Conservation (phyloP, 225 moss, liverwort and hornwort species). For the Asterella californica region DNA sequence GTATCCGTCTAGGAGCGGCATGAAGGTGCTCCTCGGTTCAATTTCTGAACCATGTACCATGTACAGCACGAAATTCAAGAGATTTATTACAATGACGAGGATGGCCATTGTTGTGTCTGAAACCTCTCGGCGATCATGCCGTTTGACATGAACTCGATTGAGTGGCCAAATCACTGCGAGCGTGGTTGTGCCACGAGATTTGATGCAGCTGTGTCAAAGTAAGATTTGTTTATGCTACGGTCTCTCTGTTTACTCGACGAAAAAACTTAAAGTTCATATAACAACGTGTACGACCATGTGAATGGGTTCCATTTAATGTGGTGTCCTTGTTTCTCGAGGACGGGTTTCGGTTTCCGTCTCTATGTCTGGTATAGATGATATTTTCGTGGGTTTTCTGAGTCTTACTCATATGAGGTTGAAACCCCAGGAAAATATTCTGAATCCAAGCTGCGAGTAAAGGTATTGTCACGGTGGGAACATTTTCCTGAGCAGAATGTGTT, state of each 20-base stretch:
- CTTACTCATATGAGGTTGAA: too few species aligned
- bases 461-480: too few species aligned
- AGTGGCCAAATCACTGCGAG: background rate
- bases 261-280: slow-evolving; percentile 1
- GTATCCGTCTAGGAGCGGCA: slow-evolving; percentile 23
- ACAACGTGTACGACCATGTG: background rate
- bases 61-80: slow-evolving; percentile 24
- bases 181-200: slow-evolving; percentile 1
- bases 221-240: slow-evolving; percentile 10
- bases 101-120: slow-evolving; percentile 5
- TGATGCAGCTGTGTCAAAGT: slow-evolving; percentile 14
- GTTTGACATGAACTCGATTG: slow-evolving; percentile 4
- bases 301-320: background rate
- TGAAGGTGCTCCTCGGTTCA: slow-evolving; percentile 11
- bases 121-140: slow-evolving; percentile 6
- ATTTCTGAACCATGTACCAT: slow-evolving; percentile 16
- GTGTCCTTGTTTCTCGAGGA: background rate
- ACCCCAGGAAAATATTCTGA: too few species aligned
- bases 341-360: background rate
- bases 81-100: background rate
- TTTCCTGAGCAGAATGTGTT: too few species aligned
- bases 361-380: background rate
- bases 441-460: too few species aligned
- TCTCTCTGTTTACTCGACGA: slow-evolving; percentile 14
- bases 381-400: too few species aligned